Evolutionary conservation across 768 basidiomycete genomes (phyloP).

Genomic region (Macrocybe gigantea): DNA sequence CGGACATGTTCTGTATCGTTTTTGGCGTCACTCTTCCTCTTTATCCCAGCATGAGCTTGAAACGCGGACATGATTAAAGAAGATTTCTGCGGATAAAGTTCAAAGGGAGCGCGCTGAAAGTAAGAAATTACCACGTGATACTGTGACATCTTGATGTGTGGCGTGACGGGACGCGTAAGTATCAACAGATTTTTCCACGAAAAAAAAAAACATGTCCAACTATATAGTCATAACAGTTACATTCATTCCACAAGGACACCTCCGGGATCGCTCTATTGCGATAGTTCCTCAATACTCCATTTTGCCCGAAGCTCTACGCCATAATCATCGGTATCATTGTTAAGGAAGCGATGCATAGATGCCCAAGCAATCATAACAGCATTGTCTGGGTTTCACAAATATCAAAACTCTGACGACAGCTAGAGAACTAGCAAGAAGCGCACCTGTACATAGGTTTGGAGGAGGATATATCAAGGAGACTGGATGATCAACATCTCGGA

Average conservation of each 20-base stretch:
- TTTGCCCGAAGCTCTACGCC: slow-evolving; percentile 55
- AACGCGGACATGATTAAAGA: slow-evolving; percentile 24
- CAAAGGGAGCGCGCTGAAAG: neutral
- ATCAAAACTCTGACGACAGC: neutral
- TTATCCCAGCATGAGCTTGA: slow-evolving; percentile 19
- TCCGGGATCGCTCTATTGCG: neutral
- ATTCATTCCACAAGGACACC: neutral
- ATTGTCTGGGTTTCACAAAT: slow-evolving; percentile 55
- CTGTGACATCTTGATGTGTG: slow-evolving; percentile 4
- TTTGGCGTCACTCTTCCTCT: slow-evolving; percentile 29
- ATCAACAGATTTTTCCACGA: neutral
- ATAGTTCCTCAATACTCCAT: slow-evolving; percentile 72
- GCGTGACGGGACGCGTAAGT: slow-evolving; percentile 11
- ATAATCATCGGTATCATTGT: slow-evolving; percentile 55
- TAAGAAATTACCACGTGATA: neutral
- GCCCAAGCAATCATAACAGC: slow-evolving; percentile 97
- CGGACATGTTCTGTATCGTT: slow-evolving; percentile 12
- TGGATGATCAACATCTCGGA: slow-evolving; percentile 18
- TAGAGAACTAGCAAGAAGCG: slow-evolving; percentile 5
- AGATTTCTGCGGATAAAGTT: neutral
- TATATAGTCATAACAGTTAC: neutral
- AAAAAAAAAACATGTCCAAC: neutral
- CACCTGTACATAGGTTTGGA: slow-evolving; percentile 75
- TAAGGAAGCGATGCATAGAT: slow-evolving; percentile 74
- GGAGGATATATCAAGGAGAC: slow-evolving; percentile 71